Evolutionary conservation across 768 basidiomycete species (phyloP).

Genomic region (Inosperma sp.): DNA sequence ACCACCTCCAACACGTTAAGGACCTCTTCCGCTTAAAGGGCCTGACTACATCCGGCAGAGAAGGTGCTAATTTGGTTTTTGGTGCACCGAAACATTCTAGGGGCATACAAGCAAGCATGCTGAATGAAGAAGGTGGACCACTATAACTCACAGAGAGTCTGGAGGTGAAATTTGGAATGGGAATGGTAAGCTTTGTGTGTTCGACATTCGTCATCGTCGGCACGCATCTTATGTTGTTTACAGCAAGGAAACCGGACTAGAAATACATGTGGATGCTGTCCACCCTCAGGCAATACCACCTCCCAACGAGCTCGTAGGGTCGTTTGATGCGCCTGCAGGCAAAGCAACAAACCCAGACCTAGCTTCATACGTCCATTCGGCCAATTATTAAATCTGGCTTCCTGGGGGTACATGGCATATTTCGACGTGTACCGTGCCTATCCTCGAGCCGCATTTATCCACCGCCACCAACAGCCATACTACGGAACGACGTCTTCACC

Average conservation of each 20-base stretch:
- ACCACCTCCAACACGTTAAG: constrained; percentile 50
- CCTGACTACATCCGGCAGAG: constrained; percentile 72
- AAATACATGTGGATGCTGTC: constrained; percentile 58
- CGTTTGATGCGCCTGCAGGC: neutral
- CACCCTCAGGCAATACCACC: constrained; percentile 59
- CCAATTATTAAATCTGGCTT: constrained; percentile 48
- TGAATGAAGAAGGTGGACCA: constrained; percentile 39
- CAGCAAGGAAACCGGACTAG: constrained; percentile 68
- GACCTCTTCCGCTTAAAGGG: constrained; percentile 65
- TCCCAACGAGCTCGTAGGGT: constrained; percentile 20
- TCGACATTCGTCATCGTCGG: neutral
- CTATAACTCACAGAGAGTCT: constrained; percentile 44
- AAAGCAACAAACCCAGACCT: constrained; percentile 25
- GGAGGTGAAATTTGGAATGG: constrained; percentile 63
- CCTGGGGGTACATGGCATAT: constrained; percentile 22
- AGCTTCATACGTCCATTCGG: constrained; percentile 36
- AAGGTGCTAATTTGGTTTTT: constrained; percentile 77
- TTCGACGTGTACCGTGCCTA: neutral
- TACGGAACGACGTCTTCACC: too few relatives aligned
- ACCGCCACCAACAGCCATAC: neutral
- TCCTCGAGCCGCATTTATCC: too few relatives aligned
- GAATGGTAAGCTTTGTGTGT: constrained; percentile 50
- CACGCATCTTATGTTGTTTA: neutral
- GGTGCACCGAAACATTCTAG: constrained; percentile 68
- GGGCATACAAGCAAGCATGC: constrained; percentile 57